These are phyloP conservation scores for Corchorus olitorius DNA, from an alignment of 345 rosid species.

Conservation along the genomic window DNA sequence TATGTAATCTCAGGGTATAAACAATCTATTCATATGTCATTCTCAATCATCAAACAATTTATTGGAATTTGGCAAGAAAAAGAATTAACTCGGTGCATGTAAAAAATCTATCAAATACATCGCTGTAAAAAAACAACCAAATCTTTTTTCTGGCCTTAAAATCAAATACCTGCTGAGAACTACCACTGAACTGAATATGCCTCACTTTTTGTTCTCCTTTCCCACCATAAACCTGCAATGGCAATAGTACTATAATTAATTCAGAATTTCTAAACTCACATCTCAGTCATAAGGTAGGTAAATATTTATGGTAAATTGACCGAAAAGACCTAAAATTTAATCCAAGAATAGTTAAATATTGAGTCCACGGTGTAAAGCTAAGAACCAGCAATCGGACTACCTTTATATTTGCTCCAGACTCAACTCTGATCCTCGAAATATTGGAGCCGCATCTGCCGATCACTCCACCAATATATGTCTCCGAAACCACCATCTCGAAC, in stretches of 20 bases:
- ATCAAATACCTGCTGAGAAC: conserved; percentile 54
- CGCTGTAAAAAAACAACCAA: not conserved
- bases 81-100: not conserved
- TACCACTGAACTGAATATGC: conserved; percentile 65
- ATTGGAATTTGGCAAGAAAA: not conserved
- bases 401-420: conserved; percentile 69
- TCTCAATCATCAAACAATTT: not conserved
- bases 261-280: not conserved
- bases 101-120: not conserved
- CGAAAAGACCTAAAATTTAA: not conserved
- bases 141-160: not conserved
- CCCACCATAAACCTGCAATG: conserved; percentile 59
- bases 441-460: conserved; percentile 67
- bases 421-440: conserved; percentile 67
- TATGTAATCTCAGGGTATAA: not conserved
- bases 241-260: not conserved
- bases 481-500: conserved; percentile 64
- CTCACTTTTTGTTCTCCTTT: conserved; percentile 63
- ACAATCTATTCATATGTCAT: not conserved
- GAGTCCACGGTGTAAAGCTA: not conserved
- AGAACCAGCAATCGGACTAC: conserved; percentile 24
- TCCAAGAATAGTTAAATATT: conserved; percentile 9
- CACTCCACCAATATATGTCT: conserved; percentile 62
- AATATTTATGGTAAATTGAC: not conserved
- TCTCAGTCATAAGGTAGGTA: not conserved